phyloP scores from a whole-genome alignment of 345 rosid species.

The Citrus maxima region DNA sequence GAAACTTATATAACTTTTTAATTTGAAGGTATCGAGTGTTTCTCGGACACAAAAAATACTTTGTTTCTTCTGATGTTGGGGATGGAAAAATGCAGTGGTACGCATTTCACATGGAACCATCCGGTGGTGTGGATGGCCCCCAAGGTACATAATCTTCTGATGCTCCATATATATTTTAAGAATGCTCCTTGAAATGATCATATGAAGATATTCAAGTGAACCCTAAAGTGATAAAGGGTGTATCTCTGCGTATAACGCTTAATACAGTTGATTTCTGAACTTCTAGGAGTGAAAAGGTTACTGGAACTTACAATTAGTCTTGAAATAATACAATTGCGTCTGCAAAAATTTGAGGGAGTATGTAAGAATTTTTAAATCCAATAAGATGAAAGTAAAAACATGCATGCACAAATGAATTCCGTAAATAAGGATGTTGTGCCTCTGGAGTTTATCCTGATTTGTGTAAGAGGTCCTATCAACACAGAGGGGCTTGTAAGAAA shows the following conservation, averaged over 20 bases:
- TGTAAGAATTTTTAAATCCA: neutral
- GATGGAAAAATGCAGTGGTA: constrained; percentile 99
- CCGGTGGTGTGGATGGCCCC: constrained; percentile 72
- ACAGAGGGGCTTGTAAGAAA: neutral
- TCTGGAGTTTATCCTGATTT: neutral
- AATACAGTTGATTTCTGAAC: neutral
- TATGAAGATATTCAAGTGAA: neutral
- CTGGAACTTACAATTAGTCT: too few relatives aligned
- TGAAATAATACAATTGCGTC: too few relatives aligned
- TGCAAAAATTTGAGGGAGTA: too few relatives aligned
- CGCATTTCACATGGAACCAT: constrained; percentile 77
- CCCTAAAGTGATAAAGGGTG: neutral
- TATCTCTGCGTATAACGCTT: neutral
- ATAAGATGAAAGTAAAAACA: neutral
- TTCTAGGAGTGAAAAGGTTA: neutral
- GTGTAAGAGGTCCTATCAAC: neutral
- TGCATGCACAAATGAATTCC: neutral
- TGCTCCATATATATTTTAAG: constrained; percentile 12
- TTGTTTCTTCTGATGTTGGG: constrained; percentile 94
- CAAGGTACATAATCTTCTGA: constrained; percentile 36
- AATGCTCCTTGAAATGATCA: neutral
- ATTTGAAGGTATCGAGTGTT: constrained; percentile 75
- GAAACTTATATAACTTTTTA: constrained; percentile 11
- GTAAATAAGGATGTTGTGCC: neutral
- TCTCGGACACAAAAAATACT: constrained; percentile 94